phyloP scores from a whole-genome alignment of 177 flowering plant species.

The Telopea speciosissima region DNA sequence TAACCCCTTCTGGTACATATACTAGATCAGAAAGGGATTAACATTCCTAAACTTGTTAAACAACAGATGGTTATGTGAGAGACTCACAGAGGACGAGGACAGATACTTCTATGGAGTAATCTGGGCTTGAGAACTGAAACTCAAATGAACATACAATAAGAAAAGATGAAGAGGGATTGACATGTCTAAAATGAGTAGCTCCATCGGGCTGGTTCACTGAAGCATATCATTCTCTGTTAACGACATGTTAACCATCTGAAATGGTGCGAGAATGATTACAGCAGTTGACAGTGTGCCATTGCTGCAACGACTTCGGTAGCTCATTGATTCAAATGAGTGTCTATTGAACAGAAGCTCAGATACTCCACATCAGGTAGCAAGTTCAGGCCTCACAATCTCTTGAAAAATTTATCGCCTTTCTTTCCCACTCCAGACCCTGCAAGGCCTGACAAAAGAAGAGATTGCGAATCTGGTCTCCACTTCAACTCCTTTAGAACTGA shows the following conservation, averaged over 20 bases:
- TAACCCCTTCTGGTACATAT: constrained; percentile 8
- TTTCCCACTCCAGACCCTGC: constrained; percentile 67
- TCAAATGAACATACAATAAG: neutral
- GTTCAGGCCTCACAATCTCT: constrained; percentile 30
- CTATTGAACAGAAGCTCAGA: constrained; percentile 7
- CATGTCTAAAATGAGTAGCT: constrained; percentile 10
- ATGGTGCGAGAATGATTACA: constrained; percentile 1
- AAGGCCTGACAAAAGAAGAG: constrained; percentile 60
- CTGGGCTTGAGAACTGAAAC: constrained; percentile 8
- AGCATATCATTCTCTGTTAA: constrained; percentile 6
- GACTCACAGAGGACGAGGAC: neutral
- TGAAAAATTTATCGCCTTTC: constrained; percentile 83
- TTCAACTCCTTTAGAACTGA: constrained; percentile 68
- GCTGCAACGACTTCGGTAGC: constrained; percentile 1
- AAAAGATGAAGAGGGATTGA: constrained; percentile 3
- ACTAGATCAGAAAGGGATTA: constrained; percentile 14
- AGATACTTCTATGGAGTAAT: constrained; percentile 11
- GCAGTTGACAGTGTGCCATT: neutral
- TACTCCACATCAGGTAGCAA: constrained; percentile 14
- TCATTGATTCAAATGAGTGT: constrained; percentile 1
- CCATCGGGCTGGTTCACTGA: constrained; percentile 8
- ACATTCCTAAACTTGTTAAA: constrained; percentile 19
- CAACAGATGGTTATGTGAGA: constrained; percentile 9
- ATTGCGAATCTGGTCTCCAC: constrained; percentile 83
- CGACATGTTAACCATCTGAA: constrained; percentile 18